Percentiles rank a stretch among this genome's conserved stretches.
phyloP scores from a whole-genome alignment of 495 filamentous ascomycete species.

The Penicillium mononematosum region DNA sequence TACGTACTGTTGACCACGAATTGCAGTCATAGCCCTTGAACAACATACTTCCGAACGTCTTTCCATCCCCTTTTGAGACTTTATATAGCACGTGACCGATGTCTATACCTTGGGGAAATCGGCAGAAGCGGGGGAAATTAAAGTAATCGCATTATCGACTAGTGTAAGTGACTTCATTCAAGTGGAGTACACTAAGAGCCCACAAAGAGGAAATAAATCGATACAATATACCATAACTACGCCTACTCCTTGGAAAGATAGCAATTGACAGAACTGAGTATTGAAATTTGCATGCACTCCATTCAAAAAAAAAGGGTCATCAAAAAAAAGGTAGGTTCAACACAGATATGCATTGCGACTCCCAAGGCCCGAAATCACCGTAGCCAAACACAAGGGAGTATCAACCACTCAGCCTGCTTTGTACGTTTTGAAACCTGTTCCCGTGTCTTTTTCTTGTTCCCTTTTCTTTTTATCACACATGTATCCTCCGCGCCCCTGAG shows the following conservation, averaged over 20 bases:
- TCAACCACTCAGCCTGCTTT: conserved; percentile 24
- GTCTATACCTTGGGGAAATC: too few species aligned
- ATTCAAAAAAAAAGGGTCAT: conserved; percentile 35
- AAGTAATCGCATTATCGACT: background rate
- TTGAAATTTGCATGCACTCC: conserved; percentile 36
- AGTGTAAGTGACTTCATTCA: conserved; percentile 1
- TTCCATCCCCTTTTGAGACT: background rate
- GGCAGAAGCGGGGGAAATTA: conserved; percentile 1
- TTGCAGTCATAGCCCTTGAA: background rate
- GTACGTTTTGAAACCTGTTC: conserved; percentile 23
- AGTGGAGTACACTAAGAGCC: background rate
- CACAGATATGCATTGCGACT: conserved; percentile 26
- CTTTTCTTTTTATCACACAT: conserved; percentile 32
- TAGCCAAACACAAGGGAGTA: conserved; percentile 20
- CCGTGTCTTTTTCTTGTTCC: conserved; percentile 26
- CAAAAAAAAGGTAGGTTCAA: conserved; percentile 33
- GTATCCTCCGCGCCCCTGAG: conserved; percentile 29
- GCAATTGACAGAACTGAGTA: conserved; percentile 16
- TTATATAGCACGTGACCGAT: background rate
- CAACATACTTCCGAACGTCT: background rate
- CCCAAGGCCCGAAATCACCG: conserved; percentile 23
- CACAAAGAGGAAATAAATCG: background rate
- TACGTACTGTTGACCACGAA: background rate
- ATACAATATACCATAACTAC: background rate
- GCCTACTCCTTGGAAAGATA: background rate